Evolutionary conservation across 371 early-diverging fungal species (phyloP).

Genomic region (Actinomortierella ambigua): DNA sequence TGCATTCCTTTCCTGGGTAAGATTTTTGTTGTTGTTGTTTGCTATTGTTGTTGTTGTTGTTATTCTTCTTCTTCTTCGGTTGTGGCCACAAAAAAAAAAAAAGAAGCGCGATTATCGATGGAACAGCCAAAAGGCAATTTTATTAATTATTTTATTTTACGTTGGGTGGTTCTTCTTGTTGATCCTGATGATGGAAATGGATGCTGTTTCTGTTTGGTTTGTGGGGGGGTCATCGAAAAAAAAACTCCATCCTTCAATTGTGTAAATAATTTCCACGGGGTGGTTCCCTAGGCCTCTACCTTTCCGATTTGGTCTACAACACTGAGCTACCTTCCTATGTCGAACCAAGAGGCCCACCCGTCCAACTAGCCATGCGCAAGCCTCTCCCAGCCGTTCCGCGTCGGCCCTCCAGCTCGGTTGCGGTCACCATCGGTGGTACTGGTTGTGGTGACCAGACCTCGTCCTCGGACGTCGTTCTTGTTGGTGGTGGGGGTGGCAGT

Average conservation of each 20-base stretch:
- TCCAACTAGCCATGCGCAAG: neutral
- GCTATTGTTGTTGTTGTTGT: neutral
- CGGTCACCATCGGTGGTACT: neutral
- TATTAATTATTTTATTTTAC: too few relatives aligned
- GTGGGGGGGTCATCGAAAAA: too few relatives aligned
- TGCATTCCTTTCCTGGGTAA: slow-evolving; percentile 66
- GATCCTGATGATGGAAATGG: too few relatives aligned
- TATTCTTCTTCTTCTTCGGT: too few relatives aligned
- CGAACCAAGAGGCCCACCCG: slow-evolving; percentile 42
- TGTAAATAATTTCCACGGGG: too few relatives aligned
- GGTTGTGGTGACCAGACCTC: neutral
- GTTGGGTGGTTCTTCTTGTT: too few relatives aligned
- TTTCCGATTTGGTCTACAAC: slow-evolving; percentile 71
- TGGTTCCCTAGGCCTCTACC: slow-evolving; percentile 56
- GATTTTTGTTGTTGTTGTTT: neutral
- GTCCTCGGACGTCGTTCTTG: neutral
- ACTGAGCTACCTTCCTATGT: slow-evolving; percentile 65
- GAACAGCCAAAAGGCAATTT: too few relatives aligned
- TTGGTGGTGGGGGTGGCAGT: neutral
- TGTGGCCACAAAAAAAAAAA: too few relatives aligned
- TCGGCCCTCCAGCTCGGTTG: neutral
- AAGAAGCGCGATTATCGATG: too few relatives aligned
- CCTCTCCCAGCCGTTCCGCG: neutral
- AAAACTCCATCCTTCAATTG: too few relatives aligned
- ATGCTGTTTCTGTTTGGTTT: too few relatives aligned